Base-by-base conservation (phyloP, 163 green algal genomes). In the Smithsoniella earleae region DNA sequence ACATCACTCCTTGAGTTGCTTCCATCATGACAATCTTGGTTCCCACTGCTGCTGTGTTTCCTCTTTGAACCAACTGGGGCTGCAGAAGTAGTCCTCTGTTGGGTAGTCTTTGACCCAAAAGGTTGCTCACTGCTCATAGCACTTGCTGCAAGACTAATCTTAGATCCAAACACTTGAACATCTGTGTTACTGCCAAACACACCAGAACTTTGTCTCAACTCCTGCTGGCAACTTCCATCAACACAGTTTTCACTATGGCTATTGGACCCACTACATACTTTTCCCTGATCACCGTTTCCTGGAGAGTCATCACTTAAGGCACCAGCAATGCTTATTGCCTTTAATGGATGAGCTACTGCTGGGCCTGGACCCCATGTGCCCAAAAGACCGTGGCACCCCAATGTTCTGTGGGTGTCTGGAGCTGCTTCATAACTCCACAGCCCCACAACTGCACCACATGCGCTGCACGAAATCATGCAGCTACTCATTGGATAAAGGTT, bases 381-480 rank as follows among this genome's bases (percentile, higher is more conserved):
- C 3, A 69, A 18, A 30, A 69, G 25, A 31, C 58, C 58, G 25
- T 69, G 58, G 25, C 43, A 31, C 8, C 58, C 58, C n/a, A 69
- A 13, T 13, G 28, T 69, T 30, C 58, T 36, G 43, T 45, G 8
- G 5, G 58, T 69, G 8, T 69, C 58, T 13, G 58, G 58, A 16
- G 58, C 58, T 25, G 58, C 58, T 5, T 69, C 58, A 69, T 45
- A 16, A 13, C 58, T 69, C 58, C 58, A 69, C 58, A 69, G 25
- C 8, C 58, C 58, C 58, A 69, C 34, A 3, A 69, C 31, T 1
- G 58, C n/a, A 3, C 58, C 58, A 34, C 58, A 69, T 69, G 58
- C 58, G 34, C 8, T 69, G 25, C 58, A 69, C 4, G 31, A 45
- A 5, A 69, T 8, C 58, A 69, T 69, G 58, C 58, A 69, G 25